Percentiles rank a stretch among this genome's conserved stretches.
Conservation (phyloP, 352 stramenopile genomes). For the Phytopythium montanum region DNA sequence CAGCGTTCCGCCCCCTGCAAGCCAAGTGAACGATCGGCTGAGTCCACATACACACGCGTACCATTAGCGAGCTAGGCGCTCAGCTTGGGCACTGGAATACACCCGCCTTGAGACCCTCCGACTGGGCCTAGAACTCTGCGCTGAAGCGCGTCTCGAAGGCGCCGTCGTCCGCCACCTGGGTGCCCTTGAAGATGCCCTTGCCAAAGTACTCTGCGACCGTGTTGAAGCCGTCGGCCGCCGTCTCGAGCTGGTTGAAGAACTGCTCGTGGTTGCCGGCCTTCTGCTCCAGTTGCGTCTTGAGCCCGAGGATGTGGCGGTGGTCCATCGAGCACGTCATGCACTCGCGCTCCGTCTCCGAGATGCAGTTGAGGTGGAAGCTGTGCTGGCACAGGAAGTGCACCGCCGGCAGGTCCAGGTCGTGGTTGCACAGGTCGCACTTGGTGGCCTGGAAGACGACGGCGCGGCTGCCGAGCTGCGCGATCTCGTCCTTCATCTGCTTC, state of each 20-base stretch:
- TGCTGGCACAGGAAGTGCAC: conserved; percentile 92
- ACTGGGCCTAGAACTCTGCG: conserved; percentile 67
- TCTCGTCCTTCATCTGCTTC: conserved; percentile 90
- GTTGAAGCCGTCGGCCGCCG: conserved; percentile 83
- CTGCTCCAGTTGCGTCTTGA: conserved; percentile 86
- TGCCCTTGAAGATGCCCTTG: conserved; percentile 90
- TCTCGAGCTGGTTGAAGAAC: conserved; percentile 92
- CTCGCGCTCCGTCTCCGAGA: conserved; percentile 86
- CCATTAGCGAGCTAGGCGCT: neutral
- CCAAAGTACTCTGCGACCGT: conserved; percentile 91
- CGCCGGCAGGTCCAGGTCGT: conserved; percentile 87
- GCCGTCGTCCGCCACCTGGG: conserved; percentile 58
- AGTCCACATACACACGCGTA: neutral
- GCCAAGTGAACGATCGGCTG: neutral
- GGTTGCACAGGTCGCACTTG: conserved; percentile 88
- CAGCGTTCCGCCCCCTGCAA: neutral
- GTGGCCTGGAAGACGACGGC: conserved; percentile 89
- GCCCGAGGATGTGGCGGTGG: conserved; percentile 77
- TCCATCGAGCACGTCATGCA: conserved; percentile 88
- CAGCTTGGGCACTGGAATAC: neutral
- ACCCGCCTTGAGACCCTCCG: neutral
- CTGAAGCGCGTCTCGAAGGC: conserved; percentile 79
- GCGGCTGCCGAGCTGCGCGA: conserved; percentile 74
- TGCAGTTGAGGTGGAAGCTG: conserved; percentile 89
- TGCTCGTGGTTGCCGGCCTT: conserved; percentile 90